phyloP scores from a whole-genome alignment of 352 stramenopile genomes.

The Pythium guiyangense region DNA sequence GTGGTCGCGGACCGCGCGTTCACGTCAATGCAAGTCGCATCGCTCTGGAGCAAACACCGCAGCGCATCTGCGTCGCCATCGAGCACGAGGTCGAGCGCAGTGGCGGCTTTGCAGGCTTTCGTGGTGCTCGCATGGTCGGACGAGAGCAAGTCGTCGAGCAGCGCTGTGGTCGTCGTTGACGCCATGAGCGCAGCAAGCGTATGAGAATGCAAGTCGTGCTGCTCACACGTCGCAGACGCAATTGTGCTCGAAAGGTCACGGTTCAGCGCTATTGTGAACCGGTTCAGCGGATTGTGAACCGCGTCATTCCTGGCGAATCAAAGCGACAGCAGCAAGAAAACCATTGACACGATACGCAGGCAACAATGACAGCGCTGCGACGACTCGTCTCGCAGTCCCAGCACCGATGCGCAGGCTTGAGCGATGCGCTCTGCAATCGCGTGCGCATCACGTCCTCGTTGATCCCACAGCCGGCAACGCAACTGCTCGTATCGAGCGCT shows the following conservation, averaged over 20 bases:
- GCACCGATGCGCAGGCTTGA: background rate
- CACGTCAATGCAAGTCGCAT: conserved; percentile 12
- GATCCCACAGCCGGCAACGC: background rate
- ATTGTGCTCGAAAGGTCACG: no score
- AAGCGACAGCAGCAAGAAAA: background rate
- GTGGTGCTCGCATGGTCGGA: conserved; percentile 5
- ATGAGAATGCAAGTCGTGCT: background rate
- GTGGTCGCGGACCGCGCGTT: conserved; percentile 31
- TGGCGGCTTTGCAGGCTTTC: background rate
- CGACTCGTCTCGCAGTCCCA: conserved; percentile 11
- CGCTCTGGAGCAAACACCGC: conserved; percentile 13
- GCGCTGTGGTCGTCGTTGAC: conserved; percentile 8
- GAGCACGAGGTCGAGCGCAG: conserved; percentile 25
- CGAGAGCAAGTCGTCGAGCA: conserved; percentile 47
- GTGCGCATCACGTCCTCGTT: background rate
- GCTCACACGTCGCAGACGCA: background rate
- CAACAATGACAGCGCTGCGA: conserved; percentile 15
- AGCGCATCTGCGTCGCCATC: conserved; percentile 26
- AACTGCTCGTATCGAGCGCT: background rate
- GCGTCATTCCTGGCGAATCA: no score
- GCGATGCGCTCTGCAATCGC: background rate
- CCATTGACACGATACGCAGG: background rate
- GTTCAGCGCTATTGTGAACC: no score
- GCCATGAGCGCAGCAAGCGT: background rate
- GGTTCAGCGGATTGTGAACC: no score